Evolutionary conservation across 2,329 filamentous ascomycete genomes (phyloP), one percentile per base, ranked within the genome.

Genomic region (Monilinia vaccinii-corymbosi): DNA sequence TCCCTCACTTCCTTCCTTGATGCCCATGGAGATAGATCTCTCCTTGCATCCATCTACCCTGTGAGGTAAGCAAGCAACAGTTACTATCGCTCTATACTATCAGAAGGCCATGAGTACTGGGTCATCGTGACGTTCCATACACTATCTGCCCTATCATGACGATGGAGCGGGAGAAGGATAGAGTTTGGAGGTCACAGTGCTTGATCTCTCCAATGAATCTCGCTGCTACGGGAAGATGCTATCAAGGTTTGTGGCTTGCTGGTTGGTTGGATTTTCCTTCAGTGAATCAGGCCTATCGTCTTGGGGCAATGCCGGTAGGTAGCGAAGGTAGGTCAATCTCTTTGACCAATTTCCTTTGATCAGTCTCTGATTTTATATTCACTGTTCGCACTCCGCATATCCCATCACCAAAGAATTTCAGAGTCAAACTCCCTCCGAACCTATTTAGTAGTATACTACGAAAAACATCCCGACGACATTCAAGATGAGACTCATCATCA

Each of bases 401-500:
- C 21, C 18, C 25, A 14, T 31, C 25, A 21, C 50, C 18, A 18
- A 14, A 25, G 18, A 32, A 23, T 21, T 38, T 44, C 21, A 53
- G 16, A 23, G 18, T 7, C 28, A 23, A 53, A 23, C 25, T 23
- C 44, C 32, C 38, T 23, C 38, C 25, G 14, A 53, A 32, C 25
- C n/a, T 44, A 36, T 14, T 4, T 36, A 14, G 3, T 34, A 13
- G 34, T 36, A 44, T 42, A 53, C n/a, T 36, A 14, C 47, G 25
- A 53, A 21, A 42, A 34, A 53, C 38, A 36, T 23, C 42, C n/a
- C 38, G 51, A 58, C 18, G 45, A 59, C 53, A 48, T 36, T 46
- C 66, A 69, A 59, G 14, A 94, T 90, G 89, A 86, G 89, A 77
- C 83, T 94, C 70, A 92, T 94, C 74, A 88, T 94, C 71, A 82